Base-by-base conservation (phyloP, 1,284 basidiomycete genomes). In the Vanrija sp. region DNA sequence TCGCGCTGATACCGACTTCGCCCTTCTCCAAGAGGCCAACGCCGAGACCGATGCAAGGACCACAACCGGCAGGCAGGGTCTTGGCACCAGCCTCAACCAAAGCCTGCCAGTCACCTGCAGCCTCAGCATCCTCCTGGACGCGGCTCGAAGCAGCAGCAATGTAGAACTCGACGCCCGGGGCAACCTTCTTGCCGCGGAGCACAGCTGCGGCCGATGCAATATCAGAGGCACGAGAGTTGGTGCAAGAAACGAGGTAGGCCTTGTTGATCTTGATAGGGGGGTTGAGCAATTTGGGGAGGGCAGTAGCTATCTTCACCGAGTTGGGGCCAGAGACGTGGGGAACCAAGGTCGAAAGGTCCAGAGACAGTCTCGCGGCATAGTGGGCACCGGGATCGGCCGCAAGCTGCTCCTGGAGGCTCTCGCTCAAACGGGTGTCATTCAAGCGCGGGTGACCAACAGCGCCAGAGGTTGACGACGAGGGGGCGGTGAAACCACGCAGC, bases 241-340 rank as follows among this genome's bases (percentile, higher is more conserved):
- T 98, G 77, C 95, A 99, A 61, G 91, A 94, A 46, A 99, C 91
- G 51, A 99, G 89, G 78, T 99, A 99, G 0, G 95, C 95, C 77
- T 99, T 99, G 71, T 98, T 84, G 73, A 99, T 97, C 25, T 83
- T 79, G 65, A 98, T 89, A 34, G 83, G 83, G 43, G 83, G 79
- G 43, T 84, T 78, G 67, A 89, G 85, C 18, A 99, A 83, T 42
- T 83, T 81, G 5, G 92, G 87, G 0, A 99, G 83, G 0, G 95
- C 91, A 0, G 88, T 98, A 16, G 93, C 89, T 38, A 98, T 78
- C 76, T 99, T 99, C 76, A 98, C 96, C 66, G 90, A 93, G 78
- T 98, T 98, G 12, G 95, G 95, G 3, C 95, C 95, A 15, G 92
- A 95, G 38, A 97, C 88, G 74, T 98, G 91, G 0, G 95, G 95